phyloP scores from a whole-genome alignment of 2,329 filamentous ascomycete species.

The Botryotinia globosa region DNA sequence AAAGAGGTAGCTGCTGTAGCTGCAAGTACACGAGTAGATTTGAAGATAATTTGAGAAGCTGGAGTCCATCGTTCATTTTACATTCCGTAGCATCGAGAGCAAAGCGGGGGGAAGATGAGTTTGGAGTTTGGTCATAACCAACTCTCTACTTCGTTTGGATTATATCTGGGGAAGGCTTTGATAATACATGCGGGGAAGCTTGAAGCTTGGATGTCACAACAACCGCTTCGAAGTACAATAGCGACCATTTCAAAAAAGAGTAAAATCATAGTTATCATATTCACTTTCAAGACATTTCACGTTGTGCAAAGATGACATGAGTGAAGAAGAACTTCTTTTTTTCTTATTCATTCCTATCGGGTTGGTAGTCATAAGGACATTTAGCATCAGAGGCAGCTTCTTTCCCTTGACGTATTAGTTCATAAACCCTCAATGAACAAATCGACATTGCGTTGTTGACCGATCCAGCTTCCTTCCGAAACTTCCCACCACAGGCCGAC shows the following conservation, averaged over 20 bases:
- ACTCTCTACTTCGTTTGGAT: not conserved
- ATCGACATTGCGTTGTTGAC: conserved; percentile 37
- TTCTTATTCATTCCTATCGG: conserved; percentile 27
- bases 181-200: not conserved
- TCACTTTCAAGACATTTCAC: not conserved
- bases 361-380: conserved; percentile 34
- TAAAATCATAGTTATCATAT: too few species aligned
- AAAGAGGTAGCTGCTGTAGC: not conserved
- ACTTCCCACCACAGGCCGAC: conserved; percentile 39
- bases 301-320: not conserved
- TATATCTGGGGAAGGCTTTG: not conserved
- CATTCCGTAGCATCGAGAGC: not conserved
- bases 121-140: not conserved
- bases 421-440: conserved; percentile 38
- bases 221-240: not conserved
- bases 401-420: conserved; percentile 34
- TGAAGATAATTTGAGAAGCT: not conserved
- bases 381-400: conserved; percentile 39
- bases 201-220: not conserved
- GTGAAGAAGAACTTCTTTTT: conserved; percentile 37
- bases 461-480: conserved; percentile 37
- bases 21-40: too few species aligned
- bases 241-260: not conserved
- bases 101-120: not conserved
- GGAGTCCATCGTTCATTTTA: not conserved